Base-by-base conservation (phyloP, 805 yeast genomes). In the Metschnikowia vanudenii region DNA sequence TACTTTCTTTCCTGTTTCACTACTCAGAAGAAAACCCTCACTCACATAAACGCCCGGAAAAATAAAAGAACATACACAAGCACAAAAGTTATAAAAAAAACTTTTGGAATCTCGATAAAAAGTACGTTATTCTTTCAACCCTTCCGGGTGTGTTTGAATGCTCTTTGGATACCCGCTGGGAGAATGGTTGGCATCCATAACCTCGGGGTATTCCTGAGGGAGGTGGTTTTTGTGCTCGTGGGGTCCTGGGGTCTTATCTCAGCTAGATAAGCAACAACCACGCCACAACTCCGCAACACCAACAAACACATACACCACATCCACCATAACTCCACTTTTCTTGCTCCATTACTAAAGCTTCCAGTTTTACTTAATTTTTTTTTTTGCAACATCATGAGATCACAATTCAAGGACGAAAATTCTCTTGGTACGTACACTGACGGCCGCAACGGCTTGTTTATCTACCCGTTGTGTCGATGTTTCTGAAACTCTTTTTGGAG, bases 341-440 rank as follows among this genome's bases (percentile, higher is more conserved):
- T 22, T 22, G 24, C 24, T 22, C 24, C 24, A 22, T 5, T 22
- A 22, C 24, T 22, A 22, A 22, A 22, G 8, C 24, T 22, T 22
- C 34, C 37, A 12, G 19, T 19, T 17, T 29, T 35, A 40, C 37
- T 42, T 19, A 42, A 16, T 19, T 20, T 30, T 49, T 37, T 24
- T 43, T 29, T 32, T 35, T 26, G 30, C 47, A 44, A 12, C 54
- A 60, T 43, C 43, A 88, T 88, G 96, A 86, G 94, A 73, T 88
- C 95, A 46, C 91, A 88, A 75, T 88, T 88, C 69, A 88, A 89
- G 73, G 96, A 88, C 80, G 97, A 94, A 65, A 92, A 88, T 70
- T 88, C 98, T 45, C 88, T 92, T 68, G 96, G 89, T 83, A 74
- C 50, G 88, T 80, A 35, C 18, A 9, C 35, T 14, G 19, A 22